Conservation (phyloP, 2,329 filamentous ascomycete species). For the Talaromyces sp. region DNA sequence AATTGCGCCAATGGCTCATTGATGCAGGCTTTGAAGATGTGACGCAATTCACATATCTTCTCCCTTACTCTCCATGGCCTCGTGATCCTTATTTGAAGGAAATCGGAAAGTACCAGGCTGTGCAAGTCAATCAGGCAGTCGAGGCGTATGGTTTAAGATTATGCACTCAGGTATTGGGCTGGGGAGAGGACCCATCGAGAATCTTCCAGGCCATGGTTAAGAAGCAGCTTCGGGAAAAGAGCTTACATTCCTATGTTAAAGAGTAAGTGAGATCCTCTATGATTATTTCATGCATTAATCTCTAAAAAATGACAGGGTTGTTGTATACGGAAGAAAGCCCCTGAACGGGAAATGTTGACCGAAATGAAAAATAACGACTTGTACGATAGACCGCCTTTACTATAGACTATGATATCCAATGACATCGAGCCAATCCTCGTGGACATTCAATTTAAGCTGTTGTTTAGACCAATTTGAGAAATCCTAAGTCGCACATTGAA, state of each 20-base stretch:
- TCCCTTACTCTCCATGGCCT: slow-evolving; percentile 20
- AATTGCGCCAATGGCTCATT: slow-evolving; percentile 17
- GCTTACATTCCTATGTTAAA: slow-evolving; percentile 20
- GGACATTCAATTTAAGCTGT: no score
- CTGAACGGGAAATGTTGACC: neutral
- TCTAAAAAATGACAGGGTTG: neutral
- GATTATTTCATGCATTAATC: neutral
- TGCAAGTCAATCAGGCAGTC: slow-evolving; percentile 16
- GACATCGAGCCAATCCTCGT: no score
- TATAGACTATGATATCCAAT: neutral
- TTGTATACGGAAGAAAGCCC: slow-evolving; percentile 6
- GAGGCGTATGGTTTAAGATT: slow-evolving; percentile 18
- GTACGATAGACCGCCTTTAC: no score
- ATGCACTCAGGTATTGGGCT: slow-evolving; percentile 20
- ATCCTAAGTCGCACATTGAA: no score
- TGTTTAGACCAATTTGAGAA: no score
- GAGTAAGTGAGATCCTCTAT: slow-evolving; percentile 11
- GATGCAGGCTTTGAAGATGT: slow-evolving; percentile 34
- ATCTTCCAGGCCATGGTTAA: slow-evolving; percentile 19
- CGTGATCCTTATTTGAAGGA: slow-evolving; percentile 18
- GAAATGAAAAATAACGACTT: neutral
- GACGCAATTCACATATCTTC: slow-evolving; percentile 9
- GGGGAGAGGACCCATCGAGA: slow-evolving; percentile 13
- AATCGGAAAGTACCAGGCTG: slow-evolving; percentile 14
- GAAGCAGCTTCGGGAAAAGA: slow-evolving; percentile 16